These are phyloP conservation scores for Pittosporum tobira DNA, from an alignment of 129 eudicot species.

Conservation along the genomic window DNA sequence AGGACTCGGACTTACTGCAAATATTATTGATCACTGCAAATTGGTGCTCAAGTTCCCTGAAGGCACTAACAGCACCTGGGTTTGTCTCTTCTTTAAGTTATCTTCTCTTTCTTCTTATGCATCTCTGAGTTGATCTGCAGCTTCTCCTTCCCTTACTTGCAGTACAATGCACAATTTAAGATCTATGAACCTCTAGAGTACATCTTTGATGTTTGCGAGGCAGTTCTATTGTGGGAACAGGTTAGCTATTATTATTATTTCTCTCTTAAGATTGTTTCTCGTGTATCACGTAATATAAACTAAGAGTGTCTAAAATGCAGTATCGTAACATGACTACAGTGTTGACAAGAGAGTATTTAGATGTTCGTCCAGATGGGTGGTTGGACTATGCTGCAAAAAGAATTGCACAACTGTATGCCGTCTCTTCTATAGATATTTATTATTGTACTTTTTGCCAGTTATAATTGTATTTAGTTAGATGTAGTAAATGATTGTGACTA, in stretches of 20 bases:
- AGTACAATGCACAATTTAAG: constrained; percentile 83
- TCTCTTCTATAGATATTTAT: background rate
- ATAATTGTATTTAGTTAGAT: constrained; percentile 3
- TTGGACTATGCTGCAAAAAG: constrained; percentile 91
- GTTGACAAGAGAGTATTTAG: constrained; percentile 92
- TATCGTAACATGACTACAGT: constrained; percentile 97
- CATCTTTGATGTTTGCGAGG: constrained; percentile 82
- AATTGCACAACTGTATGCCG: constrained; percentile 81
- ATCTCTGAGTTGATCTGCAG: background rate
- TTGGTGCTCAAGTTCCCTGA: constrained; percentile 82
- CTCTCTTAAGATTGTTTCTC: background rate
- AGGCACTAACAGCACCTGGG: constrained; percentile 98
- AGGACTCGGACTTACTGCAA: constrained; percentile 94
- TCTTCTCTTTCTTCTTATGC: background rate
- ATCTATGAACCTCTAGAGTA: constrained; percentile 86
- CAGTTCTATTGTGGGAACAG: constrained; percentile 94
- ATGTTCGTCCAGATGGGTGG: constrained; percentile 99
- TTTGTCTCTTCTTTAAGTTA: constrained; percentile 18
- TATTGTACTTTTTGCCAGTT: constrained; percentile 1
- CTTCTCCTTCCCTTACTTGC: constrained; percentile 14
- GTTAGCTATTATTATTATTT: constrained; percentile 26
- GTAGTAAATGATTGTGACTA: background rate
- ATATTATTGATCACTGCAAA: constrained; percentile 81
- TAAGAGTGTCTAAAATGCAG: constrained; percentile 53
- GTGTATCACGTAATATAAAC: constrained; percentile 9